Evolutionary conservation across 2,329 filamentous ascomycete genomes (phyloP), one percentile per base, ranked within the genome.

Genomic region (Malbranchea zuffiana): DNA sequence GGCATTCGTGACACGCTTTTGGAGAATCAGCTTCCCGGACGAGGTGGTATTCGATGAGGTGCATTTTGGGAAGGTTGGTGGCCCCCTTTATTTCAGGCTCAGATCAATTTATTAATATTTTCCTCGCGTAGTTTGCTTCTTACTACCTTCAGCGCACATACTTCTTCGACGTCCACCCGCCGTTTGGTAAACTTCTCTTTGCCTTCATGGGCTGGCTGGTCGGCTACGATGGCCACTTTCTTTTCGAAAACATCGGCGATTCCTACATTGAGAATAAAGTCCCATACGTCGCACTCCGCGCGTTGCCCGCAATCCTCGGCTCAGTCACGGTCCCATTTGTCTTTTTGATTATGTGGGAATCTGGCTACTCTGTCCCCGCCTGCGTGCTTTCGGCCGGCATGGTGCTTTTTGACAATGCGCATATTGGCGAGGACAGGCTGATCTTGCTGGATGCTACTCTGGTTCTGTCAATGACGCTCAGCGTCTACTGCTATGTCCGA

Each of bases 281-380:
- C 27, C 90, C 90, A 24, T 98, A 98, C 61, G 82, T 98, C 45
- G 87, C 90, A 44, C 94, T 92, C 67, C 83, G 90, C 50, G 82
- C 87, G 30, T 75, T 98, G 69, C 90, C 90, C 27, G 90, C 90
- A 42, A 75, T 90, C 33, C 76, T 96, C 50, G 90, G 90, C 47
- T 81, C 90, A 39, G 68, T 98, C 49, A 98, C 90, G 7, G 85
- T 98, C 35, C 82, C 87, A n/a, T 82, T 88, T 32, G 79, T 84
- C 39, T 98, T 93, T 62, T 66, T 93, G 57, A 98, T 94, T 62
- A 98, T 98, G 90, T 98, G 90, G 90, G 90, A 98, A 65, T 96
- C 90, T 33, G 90, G 87, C 45, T 98, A 98, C 65, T 94, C 85
- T 47, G 70, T 98, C 27, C 90, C 90, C 7, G 90, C 90, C 40